Evolutionary conservation across 2,329 filamentous ascomycete genomes (phyloP).

Genomic region (Fusarium avenaceum): DNA sequence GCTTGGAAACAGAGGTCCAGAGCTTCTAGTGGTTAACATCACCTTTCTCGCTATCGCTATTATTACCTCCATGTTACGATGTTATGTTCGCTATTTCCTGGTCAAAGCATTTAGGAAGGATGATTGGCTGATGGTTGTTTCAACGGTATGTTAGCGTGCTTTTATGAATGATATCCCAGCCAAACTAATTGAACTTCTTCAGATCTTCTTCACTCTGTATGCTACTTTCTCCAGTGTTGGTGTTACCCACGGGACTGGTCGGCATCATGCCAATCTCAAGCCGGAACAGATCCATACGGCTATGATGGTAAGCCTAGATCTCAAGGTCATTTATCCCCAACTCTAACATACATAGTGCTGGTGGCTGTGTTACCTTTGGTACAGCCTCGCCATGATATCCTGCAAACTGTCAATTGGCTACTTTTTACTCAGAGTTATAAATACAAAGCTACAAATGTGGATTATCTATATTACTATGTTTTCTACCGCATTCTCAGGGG

Average conservation of each 20-base stretch:
- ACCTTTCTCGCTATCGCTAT: slow-evolving; percentile 45
- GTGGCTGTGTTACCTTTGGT: slow-evolving; percentile 51
- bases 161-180: slow-evolving; percentile 41
- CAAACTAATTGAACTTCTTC: slow-evolving; percentile 10
- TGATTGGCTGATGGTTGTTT: slow-evolving; percentile 55
- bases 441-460: slow-evolving; percentile 30
- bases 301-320: slow-evolving; percentile 47
- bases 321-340: slow-evolving; percentile 1
- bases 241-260: slow-evolving; percentile 54
- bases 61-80: slow-evolving; percentile 48
- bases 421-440: slow-evolving; percentile 53
- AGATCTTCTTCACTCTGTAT: slow-evolving; percentile 22
- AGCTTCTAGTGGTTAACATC: slow-evolving; percentile 51
- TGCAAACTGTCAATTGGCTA: slow-evolving; percentile 54
- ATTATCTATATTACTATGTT: slow-evolving; percentile 50
- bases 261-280: slow-evolving; percentile 49
- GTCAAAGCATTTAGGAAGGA: slow-evolving; percentile 54
- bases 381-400: slow-evolving; percentile 45
- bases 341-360: slow-evolving; percentile 33
- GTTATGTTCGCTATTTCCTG: slow-evolving; percentile 52
- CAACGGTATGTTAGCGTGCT: slow-evolving; percentile 43
- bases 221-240: slow-evolving; percentile 41
- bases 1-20: slow-evolving; percentile 48
- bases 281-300: slow-evolving; percentile 45
- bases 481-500: slow-evolving; percentile 45